Evolutionary conservation across 1,284 basidiomycete species (phyloP).

Genomic region (Ganoderma sinense): DNA sequence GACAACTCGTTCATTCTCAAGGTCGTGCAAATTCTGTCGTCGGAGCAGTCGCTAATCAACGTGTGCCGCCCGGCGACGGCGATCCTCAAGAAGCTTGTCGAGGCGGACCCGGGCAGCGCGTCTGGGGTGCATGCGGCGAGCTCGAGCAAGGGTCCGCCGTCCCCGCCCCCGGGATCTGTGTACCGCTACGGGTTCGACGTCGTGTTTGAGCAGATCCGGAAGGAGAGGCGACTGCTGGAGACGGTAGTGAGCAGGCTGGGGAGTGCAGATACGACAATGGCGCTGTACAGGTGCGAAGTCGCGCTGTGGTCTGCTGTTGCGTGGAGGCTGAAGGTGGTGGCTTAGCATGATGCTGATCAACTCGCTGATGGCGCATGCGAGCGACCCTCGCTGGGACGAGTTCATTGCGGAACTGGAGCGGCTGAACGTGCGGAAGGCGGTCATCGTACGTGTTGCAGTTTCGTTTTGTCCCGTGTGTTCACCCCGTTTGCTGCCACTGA

Average conservation of each 20-base stretch:
- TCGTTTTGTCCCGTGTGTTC: too few relatives aligned
- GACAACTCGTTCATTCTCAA: conserved; percentile 77
- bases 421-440: conserved; percentile 84
- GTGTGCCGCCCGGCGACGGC: conserved; percentile 97
- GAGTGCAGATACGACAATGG: conserved; percentile 86
- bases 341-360: conserved; percentile 89
- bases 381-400: conserved; percentile 79
- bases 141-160: conserved; percentile 64
- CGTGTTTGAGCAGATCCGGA: conserved; percentile 85
- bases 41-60: conserved; percentile 84
- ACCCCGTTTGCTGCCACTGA: not conserved
- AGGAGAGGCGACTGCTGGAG: conserved; percentile 69
- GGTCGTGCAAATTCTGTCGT: conserved; percentile 85
- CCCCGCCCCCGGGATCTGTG: conserved; percentile 66
- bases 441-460: conserved; percentile 64
- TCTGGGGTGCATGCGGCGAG: conserved; percentile 64
- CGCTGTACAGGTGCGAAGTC: conserved; percentile 74
- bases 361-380: conserved; percentile 82
- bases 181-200: conserved; percentile 85
- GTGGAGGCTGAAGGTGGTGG: conserved; percentile 6
- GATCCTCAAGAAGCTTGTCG: conserved; percentile 88
- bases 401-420: conserved; percentile 82
- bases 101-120: conserved; percentile 75
- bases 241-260: conserved; percentile 83
- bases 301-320: not conserved